Conservation (phyloP, 176 grass and related monocot genomes). For the Secale cereale region DNA sequence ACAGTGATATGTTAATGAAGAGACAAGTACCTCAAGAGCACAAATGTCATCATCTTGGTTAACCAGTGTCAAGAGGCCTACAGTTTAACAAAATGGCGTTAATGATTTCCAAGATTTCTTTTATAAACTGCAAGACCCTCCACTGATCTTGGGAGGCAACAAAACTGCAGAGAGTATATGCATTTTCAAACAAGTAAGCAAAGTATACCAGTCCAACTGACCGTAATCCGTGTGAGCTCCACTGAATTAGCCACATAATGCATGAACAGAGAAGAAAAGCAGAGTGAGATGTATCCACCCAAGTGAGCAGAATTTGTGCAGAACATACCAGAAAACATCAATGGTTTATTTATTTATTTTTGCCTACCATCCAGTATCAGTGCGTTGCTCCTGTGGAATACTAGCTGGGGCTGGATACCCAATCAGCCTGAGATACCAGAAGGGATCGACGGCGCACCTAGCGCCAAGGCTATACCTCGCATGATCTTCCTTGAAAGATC, state of each 20-base stretch:
- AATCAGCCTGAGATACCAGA: conserved; percentile 83
- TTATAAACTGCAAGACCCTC: neutral
- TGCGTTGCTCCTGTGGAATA: conserved; percentile 63
- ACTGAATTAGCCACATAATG: conserved; percentile 46
- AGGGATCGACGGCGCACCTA: conserved; percentile 60
- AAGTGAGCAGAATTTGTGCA: conserved; percentile 10
- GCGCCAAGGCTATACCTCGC: conserved; percentile 86
- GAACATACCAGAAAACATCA: neutral
- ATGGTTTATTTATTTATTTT: neutral
- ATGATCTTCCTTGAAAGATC: conserved; percentile 97
- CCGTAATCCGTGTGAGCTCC: conserved; percentile 97
- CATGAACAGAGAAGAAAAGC: conserved; percentile 16
- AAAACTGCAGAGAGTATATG: neutral
- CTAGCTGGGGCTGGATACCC: conserved; percentile 75
- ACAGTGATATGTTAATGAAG: neutral
- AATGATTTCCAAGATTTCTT: neutral
- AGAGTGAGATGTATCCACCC: conserved; percentile 13
- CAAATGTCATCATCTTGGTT: conserved; percentile 91
- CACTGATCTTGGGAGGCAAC: neutral
- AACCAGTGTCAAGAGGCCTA: conserved; percentile 85
- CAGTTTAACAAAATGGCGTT: conserved; percentile 4
- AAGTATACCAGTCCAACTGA: conserved; percentile 17
- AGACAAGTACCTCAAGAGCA: conserved; percentile 80
- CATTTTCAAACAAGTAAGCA: neutral
- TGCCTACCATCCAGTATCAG: conserved; percentile 79